These are phyloP conservation scores for Sabuloglossum arenarium DNA, from an alignment of 495 filamentous ascomycete genomes.

Conservation along the genomic window DNA sequence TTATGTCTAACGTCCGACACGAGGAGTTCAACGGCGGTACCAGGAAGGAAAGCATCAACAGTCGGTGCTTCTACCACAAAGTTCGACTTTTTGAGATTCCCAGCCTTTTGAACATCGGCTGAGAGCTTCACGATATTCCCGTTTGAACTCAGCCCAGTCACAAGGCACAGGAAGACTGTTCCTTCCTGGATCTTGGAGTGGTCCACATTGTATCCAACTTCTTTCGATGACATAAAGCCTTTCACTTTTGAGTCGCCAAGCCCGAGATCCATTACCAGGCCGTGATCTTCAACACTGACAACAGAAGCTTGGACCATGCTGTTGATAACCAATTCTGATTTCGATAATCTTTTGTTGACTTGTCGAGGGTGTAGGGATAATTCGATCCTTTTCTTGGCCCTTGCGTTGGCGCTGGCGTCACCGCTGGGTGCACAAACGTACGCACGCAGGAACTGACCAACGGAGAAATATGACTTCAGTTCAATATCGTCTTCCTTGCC, in stretches of 20 bases:
- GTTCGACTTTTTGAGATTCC: slow-evolving; percentile 48
- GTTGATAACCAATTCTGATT: slow-evolving; percentile 47
- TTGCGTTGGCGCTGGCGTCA: slow-evolving; percentile 22
- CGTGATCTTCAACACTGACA: slow-evolving; percentile 81
- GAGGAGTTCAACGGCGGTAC: slow-evolving; percentile 69
- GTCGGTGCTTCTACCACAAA: slow-evolving; percentile 58
- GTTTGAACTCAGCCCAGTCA: slow-evolving; percentile 52
- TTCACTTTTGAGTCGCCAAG: slow-evolving; percentile 41
- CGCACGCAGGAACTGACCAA: slow-evolving; percentile 80
- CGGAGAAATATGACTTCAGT: slow-evolving; percentile 45
- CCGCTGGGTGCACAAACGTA: slow-evolving; percentile 55
- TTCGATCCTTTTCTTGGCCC: slow-evolving; percentile 62
- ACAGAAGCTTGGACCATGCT: slow-evolving; percentile 71
- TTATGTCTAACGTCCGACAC: slow-evolving; percentile 43
- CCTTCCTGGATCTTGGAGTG: slow-evolving; percentile 51
- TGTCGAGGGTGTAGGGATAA: slow-evolving; percentile 57
- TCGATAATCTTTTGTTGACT: slow-evolving; percentile 50
- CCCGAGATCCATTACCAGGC: slow-evolving; percentile 80
- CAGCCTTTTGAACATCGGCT: slow-evolving; percentile 39
- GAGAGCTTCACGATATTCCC: slow-evolving; percentile 78
- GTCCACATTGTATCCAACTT: slow-evolving; percentile 39
- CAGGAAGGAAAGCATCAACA: slow-evolving; percentile 75
- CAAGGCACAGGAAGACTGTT: slow-evolving; percentile 61
- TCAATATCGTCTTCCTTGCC: slow-evolving; percentile 39
- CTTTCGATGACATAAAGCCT: slow-evolving; percentile 80